Evolutionary conservation across 305 asterid species (phyloP).

Genomic region (Rubia tinctorum): DNA sequence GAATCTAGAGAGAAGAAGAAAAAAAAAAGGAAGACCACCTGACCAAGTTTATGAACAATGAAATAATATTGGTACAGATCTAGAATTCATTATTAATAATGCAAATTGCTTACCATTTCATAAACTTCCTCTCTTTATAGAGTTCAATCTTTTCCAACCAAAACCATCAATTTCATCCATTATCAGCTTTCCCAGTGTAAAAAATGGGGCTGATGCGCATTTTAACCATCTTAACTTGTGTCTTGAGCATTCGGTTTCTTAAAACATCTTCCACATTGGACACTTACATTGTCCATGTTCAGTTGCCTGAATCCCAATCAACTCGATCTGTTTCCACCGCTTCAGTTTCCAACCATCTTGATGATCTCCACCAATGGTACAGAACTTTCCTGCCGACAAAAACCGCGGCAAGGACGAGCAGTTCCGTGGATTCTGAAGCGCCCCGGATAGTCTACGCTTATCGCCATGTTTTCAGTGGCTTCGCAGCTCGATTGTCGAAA

Average conservation of each 20-base stretch:
- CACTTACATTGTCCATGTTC: neutral
- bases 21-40: neutral
- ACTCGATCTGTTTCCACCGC: neutral
- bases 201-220: neutral
- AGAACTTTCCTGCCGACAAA: neutral
- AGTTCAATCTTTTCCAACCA: neutral
- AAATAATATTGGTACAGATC: too few relatives aligned
- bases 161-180: neutral
- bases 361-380: neutral
- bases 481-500: neutral
- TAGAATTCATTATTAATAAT: too few relatives aligned
- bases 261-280: neutral
- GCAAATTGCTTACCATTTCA: neutral
- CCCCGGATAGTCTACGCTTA: neutral
- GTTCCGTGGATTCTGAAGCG: neutral
- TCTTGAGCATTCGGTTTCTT: neutral
- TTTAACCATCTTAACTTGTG: neutral
- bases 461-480: neutral
- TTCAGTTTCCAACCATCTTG: neutral
- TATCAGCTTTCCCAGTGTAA: neutral
- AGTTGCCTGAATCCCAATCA: neutral
- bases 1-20: too few relatives aligned
- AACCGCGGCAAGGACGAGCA: neutral
- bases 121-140: neutral
- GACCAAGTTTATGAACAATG: neutral